Conservation (phyloP, 192 early-diverging fungal species). For the Gigaspora rosea region DNA sequence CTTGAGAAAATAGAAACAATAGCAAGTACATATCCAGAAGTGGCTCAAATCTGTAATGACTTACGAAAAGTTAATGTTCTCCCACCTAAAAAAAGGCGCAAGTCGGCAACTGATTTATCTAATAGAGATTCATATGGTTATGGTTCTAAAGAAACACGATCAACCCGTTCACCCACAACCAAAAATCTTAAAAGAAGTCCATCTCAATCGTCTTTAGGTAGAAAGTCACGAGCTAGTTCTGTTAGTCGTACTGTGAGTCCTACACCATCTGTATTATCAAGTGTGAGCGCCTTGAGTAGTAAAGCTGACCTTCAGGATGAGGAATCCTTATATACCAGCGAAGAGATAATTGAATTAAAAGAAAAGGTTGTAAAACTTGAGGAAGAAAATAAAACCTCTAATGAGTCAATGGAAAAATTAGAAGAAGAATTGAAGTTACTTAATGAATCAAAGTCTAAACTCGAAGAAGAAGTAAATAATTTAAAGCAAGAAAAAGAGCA, state of each 20-base stretch:
- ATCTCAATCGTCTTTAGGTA: constrained; percentile 7
- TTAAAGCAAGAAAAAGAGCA: constrained; percentile 13
- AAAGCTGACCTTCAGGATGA: constrained; percentile 4
- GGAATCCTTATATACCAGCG: neutral
- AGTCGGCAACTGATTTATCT: neutral
- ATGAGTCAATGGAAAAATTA: neutral
- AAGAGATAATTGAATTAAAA: constrained; percentile 14
- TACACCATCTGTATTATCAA: constrained; percentile 20
- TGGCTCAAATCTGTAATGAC: constrained; percentile 5
- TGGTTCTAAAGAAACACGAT: neutral
- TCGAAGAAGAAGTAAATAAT: constrained; percentile 6
- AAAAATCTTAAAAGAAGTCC: constrained; percentile 1
- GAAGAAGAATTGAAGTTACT: constrained; percentile 13
- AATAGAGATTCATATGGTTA: neutral
- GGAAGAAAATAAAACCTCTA: constrained; percentile 9
- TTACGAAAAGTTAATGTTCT: constrained; percentile 8
- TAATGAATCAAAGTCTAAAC: neutral
- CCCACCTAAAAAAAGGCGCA: constrained; percentile 13
- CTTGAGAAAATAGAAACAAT: constrained; percentile 14
- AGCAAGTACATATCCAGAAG: neutral
- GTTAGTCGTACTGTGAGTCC: constrained; percentile 3
- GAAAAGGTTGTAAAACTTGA: constrained; percentile 15
- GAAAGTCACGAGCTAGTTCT: neutral
- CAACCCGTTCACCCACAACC: constrained; percentile 12
- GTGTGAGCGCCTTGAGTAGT: constrained; percentile 4